Evolutionary conservation across 1,284 basidiomycete genomes (phyloP), one percentile per base, ranked within the genome.

Genomic region (Irpex lacteus): DNA sequence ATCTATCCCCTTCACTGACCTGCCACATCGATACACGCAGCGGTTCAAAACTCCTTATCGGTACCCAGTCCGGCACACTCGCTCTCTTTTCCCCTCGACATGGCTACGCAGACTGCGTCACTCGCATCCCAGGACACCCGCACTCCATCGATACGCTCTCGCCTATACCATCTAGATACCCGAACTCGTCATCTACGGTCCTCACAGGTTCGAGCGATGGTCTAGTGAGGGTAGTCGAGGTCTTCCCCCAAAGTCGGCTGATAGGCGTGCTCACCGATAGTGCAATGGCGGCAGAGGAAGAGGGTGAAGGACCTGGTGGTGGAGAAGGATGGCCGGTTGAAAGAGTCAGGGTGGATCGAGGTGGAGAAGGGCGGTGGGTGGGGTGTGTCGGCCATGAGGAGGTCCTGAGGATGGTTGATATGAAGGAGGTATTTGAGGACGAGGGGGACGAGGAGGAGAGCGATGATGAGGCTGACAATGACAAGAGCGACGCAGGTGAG

Each of bases 341-440:
- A 76, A 84, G 94, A 36, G 89, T 98, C 61, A 87, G 85, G 36
- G 78, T 92, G 26, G 79, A 81, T 63, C 73, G 74, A 64, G 82
- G 79, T 64, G 80, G 84, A 1, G 82, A 85, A 66, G 82, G 82
- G 4, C 86, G 86, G 76, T 96, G 95, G 91, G 84, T 97, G 13
- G 96, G 89, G n/a, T 96, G 94, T 73, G 92, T 90, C n/a, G 94
- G 93, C 15, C 96, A 98, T 72, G 95, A 97, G 68, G 92, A 96
- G 66, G 82, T 87, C 36, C 75, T 98, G 68, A 91, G 91, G 74
- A 77, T 98, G 76, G 97, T 94, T 26, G 91, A 97, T 77, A 78
- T 98, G 40, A 77, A 78, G 56, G 84, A 86, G 62, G 78, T 88
- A n/a, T 82, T 90, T 63, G 85, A 86, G 68, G 83, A 82, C 38